Percentiles rank a stretch among this genome's conserved stretches.
These are phyloP conservation scores for Colletotrichum coccodes DNA, from an alignment of 2,329 filamentous ascomycete species.

Conservation along the genomic window DNA sequence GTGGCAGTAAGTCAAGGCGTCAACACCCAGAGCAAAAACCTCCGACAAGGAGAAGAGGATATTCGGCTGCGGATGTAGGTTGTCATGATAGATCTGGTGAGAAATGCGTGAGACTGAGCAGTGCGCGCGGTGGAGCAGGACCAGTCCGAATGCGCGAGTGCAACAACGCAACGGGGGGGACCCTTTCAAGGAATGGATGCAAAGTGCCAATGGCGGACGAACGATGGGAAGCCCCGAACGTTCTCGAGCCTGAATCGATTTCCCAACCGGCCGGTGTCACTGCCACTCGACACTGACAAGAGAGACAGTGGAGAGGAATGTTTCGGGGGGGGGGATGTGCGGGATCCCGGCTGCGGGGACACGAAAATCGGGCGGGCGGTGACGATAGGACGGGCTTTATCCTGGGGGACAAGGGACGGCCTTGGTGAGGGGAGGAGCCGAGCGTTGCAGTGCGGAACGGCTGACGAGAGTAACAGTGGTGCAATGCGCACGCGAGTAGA, in stretches of 20 bases:
- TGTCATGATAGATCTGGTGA: slow-evolving; percentile 49
- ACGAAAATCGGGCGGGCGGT: slow-evolving; percentile 33
- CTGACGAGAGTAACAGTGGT: slow-evolving; percentile 11
- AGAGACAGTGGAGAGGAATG: slow-evolving; percentile 26
- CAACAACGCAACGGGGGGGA: neutral
- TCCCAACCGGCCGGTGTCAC: slow-evolving; percentile 10
- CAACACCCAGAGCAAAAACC: slow-evolving; percentile 50
- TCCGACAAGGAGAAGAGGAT: slow-evolving; percentile 52
- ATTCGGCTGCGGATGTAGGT: slow-evolving; percentile 45
- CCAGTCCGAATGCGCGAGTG: slow-evolving; percentile 14
- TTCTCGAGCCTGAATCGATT: slow-evolving; percentile 9
- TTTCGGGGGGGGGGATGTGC: slow-evolving; percentile 25
- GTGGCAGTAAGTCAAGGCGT: slow-evolving; percentile 46
- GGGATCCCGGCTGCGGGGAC: slow-evolving; percentile 30
- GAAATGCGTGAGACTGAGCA: slow-evolving; percentile 10
- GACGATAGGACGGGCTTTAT: slow-evolving; percentile 25
- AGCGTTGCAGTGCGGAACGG: slow-evolving; percentile 20
- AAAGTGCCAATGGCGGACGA: slow-evolving; percentile 11
- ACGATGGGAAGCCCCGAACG: neutral
- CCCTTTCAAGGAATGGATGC: slow-evolving; percentile 18
- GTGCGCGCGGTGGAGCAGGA: neutral
- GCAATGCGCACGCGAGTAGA: slow-evolving; percentile 23
- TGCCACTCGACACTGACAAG: neutral
- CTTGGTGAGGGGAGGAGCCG: slow-evolving; percentile 18
- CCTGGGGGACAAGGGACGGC: slow-evolving; percentile 24